These are phyloP conservation scores for Eucalyptus microcorys DNA, from an alignment of 345 rosid genomes.

Conservation along the genomic window DNA sequence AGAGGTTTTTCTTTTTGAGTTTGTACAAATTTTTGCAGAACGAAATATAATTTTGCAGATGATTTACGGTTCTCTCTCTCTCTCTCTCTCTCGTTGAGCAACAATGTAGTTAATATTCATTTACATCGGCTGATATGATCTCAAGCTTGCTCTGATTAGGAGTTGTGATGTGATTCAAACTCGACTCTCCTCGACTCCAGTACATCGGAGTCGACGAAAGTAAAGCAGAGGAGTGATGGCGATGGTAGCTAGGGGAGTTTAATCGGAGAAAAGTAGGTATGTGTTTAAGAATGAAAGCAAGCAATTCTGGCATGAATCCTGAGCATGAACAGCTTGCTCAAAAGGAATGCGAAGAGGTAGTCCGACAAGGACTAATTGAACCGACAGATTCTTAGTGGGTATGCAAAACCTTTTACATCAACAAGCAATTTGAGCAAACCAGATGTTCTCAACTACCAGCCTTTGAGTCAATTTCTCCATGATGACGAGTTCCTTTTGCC, in stretches of 20 bases:
- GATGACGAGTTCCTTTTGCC: not conserved
- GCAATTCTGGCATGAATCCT: not conserved
- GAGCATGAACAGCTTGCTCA: not conserved
- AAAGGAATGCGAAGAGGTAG: not conserved
- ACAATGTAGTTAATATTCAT: not conserved
- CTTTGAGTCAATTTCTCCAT: not conserved
- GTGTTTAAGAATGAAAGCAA: not conserved
- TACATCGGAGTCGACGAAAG: not conserved
- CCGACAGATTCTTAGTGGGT: not conserved
- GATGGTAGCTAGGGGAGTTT: not conserved
- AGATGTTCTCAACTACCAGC: not conserved
- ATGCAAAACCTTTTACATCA: not conserved
- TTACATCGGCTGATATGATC: not conserved
- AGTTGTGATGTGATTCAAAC: not conserved
- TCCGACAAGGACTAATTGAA: not conserved
- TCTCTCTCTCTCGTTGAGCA: not conserved
- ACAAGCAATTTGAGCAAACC: not conserved
- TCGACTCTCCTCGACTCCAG: not conserved
- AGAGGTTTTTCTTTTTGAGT: not conserved
- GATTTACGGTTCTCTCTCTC: not conserved
- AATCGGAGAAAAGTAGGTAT: not conserved
- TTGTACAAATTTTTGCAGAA: not conserved
- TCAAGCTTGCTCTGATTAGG: not conserved
- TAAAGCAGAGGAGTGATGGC: not conserved
- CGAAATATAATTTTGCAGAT: not conserved